A percentile compares a stretch with the other conserved stretches of the same genome.
Evolutionary conservation across 176 grass and related monocot genomes (phyloP).

Genomic region (Aegilops umbellulata): DNA sequence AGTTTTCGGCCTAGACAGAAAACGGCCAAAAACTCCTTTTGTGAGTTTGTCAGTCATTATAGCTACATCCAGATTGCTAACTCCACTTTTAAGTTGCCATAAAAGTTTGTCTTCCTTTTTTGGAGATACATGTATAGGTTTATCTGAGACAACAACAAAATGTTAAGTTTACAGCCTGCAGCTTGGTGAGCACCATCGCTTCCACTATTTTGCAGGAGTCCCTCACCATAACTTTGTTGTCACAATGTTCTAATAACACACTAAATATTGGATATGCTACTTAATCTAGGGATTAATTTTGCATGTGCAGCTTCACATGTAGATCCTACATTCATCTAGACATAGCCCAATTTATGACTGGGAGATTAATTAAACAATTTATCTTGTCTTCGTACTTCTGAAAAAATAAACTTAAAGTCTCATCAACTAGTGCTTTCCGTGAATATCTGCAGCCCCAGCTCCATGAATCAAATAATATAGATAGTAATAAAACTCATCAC

Average conservation of each 20-base stretch:
- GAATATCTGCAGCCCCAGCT: neutral
- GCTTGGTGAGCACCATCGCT: neutral
- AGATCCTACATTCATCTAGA: neutral
- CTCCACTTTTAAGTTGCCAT: neutral
- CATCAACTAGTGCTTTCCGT: neutral
- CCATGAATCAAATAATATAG: neutral
- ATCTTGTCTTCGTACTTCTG: neutral
- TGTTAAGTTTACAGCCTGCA: neutral
- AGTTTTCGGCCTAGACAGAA: neutral
- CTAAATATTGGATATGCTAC: neutral
- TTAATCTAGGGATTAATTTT: neutral
- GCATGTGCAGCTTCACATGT: neutral
- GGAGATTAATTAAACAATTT: neutral
- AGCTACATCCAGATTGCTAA: neutral
- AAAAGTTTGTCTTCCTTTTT: neutral
- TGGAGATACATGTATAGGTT: neutral
- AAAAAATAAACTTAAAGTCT: neutral
- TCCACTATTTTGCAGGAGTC: neutral
- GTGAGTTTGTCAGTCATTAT: neutral
- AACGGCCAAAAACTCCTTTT: neutral
- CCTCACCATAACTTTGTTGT: neutral
- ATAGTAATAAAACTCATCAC: neutral
- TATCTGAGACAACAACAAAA: neutral
- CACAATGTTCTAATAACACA: neutral
- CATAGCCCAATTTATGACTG: neutral